phyloP scores from a whole-genome alignment of 257 asterid genomes.

The Asclepias syriaca region DNA sequence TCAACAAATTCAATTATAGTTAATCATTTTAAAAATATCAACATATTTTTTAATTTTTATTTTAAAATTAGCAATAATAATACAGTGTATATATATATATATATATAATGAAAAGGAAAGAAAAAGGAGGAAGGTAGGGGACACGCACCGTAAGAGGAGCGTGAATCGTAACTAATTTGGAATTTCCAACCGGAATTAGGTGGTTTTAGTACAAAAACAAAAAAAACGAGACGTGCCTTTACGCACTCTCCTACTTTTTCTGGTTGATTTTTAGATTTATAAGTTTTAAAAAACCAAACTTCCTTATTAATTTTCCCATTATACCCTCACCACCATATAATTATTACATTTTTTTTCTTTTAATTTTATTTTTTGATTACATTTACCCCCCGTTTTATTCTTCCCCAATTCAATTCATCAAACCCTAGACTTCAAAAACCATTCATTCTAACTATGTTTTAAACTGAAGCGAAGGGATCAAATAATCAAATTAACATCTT shows the following conservation, averaged over 20 bases:
- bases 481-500: slow-evolving; percentile 21
- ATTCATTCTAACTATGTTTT: slow-evolving; percentile 25
- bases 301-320: slow-evolving; percentile 21
- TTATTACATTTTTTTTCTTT: slow-evolving; percentile 13
- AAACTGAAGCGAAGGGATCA: slow-evolving; percentile 23
- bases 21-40: too few species aligned
- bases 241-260: slow-evolving; percentile 26
- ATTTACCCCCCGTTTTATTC: slow-evolving; percentile 19
- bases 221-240: slow-evolving; percentile 31
- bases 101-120: too few species aligned
- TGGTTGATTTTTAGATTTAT: slow-evolving; percentile 23
- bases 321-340: slow-evolving; percentile 33
- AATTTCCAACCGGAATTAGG: slow-evolving; percentile 27
- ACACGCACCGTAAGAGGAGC: not conserved
- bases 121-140: not conserved
- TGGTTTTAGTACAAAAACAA: slow-evolving; percentile 28
- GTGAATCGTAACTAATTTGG: not conserved
- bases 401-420: slow-evolving; percentile 33
- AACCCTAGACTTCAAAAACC: slow-evolving; percentile 46
- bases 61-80: too few species aligned
- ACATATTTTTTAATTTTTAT: too few species aligned
- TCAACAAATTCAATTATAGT: too few species aligned
- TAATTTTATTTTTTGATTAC: not conserved
- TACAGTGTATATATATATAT: too few species aligned
- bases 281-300: slow-evolving; percentile 16